Conservation (phyloP, 2,329 filamentous ascomycete species). For the Helotiales sp. region DNA sequence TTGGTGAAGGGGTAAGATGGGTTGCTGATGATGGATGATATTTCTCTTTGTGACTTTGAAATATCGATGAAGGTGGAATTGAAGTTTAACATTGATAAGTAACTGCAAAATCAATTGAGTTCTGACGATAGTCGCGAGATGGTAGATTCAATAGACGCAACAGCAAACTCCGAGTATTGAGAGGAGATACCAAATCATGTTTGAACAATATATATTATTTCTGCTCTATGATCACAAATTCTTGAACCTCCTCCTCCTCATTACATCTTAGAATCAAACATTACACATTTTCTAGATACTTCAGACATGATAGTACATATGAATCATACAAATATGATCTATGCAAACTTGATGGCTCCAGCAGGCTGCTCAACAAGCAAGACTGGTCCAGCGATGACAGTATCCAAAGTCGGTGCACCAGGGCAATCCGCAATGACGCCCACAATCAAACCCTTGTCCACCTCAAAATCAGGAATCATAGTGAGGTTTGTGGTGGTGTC, state of each 20-base stretch:
- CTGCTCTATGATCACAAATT: background rate
- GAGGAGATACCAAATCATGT: too few relatives aligned
- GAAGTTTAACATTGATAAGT: too few relatives aligned
- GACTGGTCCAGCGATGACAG: constrained; percentile 41
- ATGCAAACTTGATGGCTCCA: constrained; percentile 26
- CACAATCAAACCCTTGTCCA: constrained; percentile 38
- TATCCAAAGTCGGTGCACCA: constrained; percentile 39
- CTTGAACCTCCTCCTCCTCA: background rate
- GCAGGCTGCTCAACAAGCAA: constrained; percentile 40
- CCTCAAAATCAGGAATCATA: constrained; percentile 39
- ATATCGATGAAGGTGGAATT: too few relatives aligned
- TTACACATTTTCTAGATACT: background rate
- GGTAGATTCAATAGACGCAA: too few relatives aligned
- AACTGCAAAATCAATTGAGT: too few relatives aligned
- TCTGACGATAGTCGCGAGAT: too few relatives aligned
- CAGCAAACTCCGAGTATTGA: too few relatives aligned
- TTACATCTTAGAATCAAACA: background rate
- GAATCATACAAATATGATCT: background rate
- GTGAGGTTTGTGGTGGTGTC: constrained; percentile 37
- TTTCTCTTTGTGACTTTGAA: too few relatives aligned
- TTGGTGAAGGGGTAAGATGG: background rate
- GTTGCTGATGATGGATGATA: too few relatives aligned
- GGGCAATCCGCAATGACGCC: constrained; percentile 38
- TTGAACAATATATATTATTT: background rate
- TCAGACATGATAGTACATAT: too few relatives aligned